Evolutionary conservation across 148 eudicot species (phyloP).

Genomic region (Vaccinium macrocarpon): DNA sequence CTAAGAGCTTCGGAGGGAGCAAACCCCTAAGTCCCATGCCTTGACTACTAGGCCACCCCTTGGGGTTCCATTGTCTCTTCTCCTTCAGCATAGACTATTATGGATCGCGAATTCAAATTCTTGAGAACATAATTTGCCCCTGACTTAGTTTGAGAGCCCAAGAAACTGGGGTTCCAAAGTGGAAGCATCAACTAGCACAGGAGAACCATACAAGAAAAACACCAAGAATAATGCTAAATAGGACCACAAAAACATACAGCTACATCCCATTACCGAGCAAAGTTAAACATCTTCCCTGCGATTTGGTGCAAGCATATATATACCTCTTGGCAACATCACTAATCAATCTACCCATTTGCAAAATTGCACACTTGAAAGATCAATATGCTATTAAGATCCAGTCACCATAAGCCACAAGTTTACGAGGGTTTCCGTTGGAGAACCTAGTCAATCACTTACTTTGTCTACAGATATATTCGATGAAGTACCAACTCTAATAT

Average conservation of each 20-base stretch:
- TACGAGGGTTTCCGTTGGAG: not conserved
- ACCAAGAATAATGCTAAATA: not conserved
- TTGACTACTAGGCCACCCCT: too few relatives aligned
- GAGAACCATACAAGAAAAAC: slow-evolving; percentile 8
- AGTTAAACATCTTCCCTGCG: not conserved
- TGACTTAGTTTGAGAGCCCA: not conserved
- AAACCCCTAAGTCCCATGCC: too few relatives aligned
- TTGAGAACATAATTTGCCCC: not conserved
- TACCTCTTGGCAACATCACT: not conserved
- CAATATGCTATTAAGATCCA: not conserved
- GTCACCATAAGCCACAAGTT: not conserved
- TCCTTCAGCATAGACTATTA: not conserved
- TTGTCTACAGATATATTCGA: not conserved
- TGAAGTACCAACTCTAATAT: not conserved
- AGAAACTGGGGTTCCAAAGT: not conserved
- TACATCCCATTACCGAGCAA: not conserved
- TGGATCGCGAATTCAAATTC: not conserved
- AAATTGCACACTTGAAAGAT: not conserved
- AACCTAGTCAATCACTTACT: not conserved
- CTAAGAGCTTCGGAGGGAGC: too few relatives aligned
- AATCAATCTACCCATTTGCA: not conserved
- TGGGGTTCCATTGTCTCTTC: not conserved
- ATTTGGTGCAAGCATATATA: not conserved
- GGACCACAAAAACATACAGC: not conserved
- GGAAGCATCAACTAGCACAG: not conserved